Base-by-base conservation (phyloP, 2,329 filamentous ascomycete genomes). In the Coleophoma crateriformis region DNA sequence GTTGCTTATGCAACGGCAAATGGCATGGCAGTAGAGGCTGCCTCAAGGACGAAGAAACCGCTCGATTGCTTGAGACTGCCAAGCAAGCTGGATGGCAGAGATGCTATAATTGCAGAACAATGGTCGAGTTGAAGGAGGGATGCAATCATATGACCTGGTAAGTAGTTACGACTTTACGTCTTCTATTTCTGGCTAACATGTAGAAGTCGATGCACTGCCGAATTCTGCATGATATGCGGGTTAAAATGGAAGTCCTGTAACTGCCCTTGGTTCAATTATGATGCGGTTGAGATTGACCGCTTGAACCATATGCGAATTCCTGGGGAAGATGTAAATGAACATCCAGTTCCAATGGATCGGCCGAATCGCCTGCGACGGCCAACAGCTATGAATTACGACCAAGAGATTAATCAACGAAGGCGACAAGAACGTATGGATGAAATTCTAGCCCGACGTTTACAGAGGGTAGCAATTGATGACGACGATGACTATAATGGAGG, bases 81-180 rank as follows among this genome's bases (percentile, higher is more conserved):
- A 81, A 82, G 57, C 73, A 82, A 22, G 74, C 84, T 47, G 85
- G 86, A 20, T 91, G 85, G 84, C 84, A 88, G 65, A 75, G 81
- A 43, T 96, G 89, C 65, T 84, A 83, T 63, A 82, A 75, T 54
- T 95, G 90, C 69, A 81, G 78, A 55, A 74, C 79, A 37, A 76
- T 88, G 72, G 86, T 95, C 41, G 87, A 95, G 66, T 71, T 90
- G 45, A 85, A 85, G 58, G 87, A 92, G 66, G 89, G 89, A 41
- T 90, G 87, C 67, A 91, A 92, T 68, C 90, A 92, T 64, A 92
- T 95, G 81, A 90, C 82, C 27, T 95, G 90, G 85, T 88, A 73
- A 68, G 81, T 69, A 38, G n/a, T 14, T 22, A 7, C n/a, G 13
- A 42, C 42, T 45, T 4, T 50, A 33, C 48, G 45, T 13, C 44